Conservation (phyloP, 768 basidiomycete species). For the Tylopilus vinaceipallidus region DNA sequence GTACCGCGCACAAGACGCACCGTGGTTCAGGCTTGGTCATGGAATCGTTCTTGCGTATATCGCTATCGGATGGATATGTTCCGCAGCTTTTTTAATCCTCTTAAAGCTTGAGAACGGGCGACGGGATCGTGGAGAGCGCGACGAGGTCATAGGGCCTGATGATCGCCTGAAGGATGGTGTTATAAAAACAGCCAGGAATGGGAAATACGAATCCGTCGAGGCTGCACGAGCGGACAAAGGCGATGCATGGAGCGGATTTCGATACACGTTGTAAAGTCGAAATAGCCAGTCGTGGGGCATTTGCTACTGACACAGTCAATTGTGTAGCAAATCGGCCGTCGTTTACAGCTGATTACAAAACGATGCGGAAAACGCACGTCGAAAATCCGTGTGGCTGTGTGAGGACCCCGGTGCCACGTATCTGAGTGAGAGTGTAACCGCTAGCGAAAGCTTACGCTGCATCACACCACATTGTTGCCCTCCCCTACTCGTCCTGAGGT, state of each 20-base stretch:
- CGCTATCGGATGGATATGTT: constrained; percentile 57
- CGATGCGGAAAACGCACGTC: too few species aligned
- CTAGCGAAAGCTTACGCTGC: too few species aligned
- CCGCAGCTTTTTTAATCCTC: constrained; percentile 44
- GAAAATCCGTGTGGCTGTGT: too few species aligned
- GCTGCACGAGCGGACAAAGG: constrained; percentile 60
- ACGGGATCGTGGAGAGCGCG: constrained; percentile 64
- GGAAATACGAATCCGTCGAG: constrained; percentile 51
- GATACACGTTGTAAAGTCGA: constrained; percentile 60
- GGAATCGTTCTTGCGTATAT: constrained; percentile 71
- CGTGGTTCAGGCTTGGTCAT: constrained; percentile 71
- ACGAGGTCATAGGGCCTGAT: constrained; percentile 56
- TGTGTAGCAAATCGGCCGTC: too few species aligned
- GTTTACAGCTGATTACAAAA: too few species aligned
- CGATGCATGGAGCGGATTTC: constrained; percentile 76
- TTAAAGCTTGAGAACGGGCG: constrained; percentile 58
- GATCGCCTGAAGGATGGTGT: constrained; percentile 42
- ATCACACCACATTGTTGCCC: too few species aligned
- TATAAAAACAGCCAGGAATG: constrained; percentile 42
- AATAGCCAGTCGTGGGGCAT: too few species aligned
- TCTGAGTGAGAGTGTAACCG: too few species aligned
- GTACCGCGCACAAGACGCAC: constrained; percentile 64
- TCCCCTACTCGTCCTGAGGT: too few species aligned
- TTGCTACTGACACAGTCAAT: neutral
- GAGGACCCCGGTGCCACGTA: too few species aligned